These are phyloP conservation scores for Penicillium aurantiogriseum DNA, from an alignment of 2,329 filamentous ascomycete genomes.

Conservation along the genomic window DNA sequence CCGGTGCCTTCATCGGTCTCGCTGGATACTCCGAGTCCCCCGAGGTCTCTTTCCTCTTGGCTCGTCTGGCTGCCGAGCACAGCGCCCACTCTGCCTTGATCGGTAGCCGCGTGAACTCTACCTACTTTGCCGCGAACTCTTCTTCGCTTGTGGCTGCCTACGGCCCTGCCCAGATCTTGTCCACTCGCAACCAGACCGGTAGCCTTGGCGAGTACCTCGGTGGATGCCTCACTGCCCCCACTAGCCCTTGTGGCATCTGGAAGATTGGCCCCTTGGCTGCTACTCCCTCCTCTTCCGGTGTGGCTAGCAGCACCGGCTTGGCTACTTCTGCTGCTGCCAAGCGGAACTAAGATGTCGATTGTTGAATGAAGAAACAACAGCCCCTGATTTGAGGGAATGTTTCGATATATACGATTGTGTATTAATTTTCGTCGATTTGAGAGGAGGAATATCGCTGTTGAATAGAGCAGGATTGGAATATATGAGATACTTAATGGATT, in stretches of 20 bases:
- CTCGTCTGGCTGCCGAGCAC: conserved; percentile 31
- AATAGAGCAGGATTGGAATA: not conserved
- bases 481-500: not conserved
- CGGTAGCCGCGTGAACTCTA: conserved; percentile 15
- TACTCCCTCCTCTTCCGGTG: conserved; percentile 15
- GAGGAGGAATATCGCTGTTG: not conserved
- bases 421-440: not conserved
- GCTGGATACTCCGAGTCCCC: conserved; percentile 30
- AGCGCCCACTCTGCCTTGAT: conserved; percentile 24
- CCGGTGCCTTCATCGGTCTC: conserved; percentile 29
- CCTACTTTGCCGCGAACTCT: conserved; percentile 22
- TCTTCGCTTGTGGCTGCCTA: conserved; percentile 26
- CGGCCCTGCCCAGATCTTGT: conserved; percentile 23
- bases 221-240: conserved; percentile 24
- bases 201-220: conserved; percentile 25
- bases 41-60: conserved; percentile 31
- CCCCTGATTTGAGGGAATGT: no score
- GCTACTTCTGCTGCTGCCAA: not conserved
- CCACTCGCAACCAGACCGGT: conserved; percentile 20
- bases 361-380: not conserved
- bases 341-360: not conserved
- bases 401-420: not conserved
- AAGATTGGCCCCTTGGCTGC: conserved; percentile 26
- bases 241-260: conserved; percentile 22
- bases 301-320: not conserved